phyloP scores from a whole-genome alignment of 495 filamentous ascomycete genomes.

The Talaromyces liani region DNA sequence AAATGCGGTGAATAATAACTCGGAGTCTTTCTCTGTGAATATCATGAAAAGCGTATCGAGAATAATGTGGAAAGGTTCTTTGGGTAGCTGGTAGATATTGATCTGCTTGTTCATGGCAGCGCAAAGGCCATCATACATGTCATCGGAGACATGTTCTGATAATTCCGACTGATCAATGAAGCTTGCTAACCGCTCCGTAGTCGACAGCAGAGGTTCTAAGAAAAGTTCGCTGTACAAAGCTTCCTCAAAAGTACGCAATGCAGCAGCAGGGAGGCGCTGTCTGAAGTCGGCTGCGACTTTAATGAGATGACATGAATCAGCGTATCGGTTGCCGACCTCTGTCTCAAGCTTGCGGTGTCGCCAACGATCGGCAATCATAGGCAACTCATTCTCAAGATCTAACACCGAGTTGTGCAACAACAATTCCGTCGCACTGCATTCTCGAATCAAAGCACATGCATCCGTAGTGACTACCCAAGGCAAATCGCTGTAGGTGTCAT shows the following conservation, averaged over 20 bases:
- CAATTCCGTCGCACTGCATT: conserved; percentile 70
- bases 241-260: conserved; percentile 50
- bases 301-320: conserved; percentile 42
- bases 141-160: conserved; percentile 64
- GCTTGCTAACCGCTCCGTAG: conserved; percentile 58
- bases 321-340: conserved; percentile 30
- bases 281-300: conserved; percentile 53
- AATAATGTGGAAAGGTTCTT: conserved; percentile 42
- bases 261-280: conserved; percentile 50
- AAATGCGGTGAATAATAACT: conserved; percentile 52
- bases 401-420: conserved; percentile 41
- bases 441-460: conserved; percentile 65
- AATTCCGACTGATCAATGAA: conserved; percentile 70
- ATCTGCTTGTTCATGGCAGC: conserved; percentile 30
- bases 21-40: conserved; percentile 37
- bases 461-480: conserved; percentile 80
- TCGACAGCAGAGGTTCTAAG: conserved; percentile 54
- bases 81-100: conserved; percentile 39
- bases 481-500: conserved; percentile 61
- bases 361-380: conserved; percentile 36
- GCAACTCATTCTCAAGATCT: conserved; percentile 23
- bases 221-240: conserved; percentile 63
- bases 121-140: conserved; percentile 45
- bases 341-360: conserved; percentile 32
- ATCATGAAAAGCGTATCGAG: conserved; percentile 33